A percentile compares a stretch with the other conserved stretches of the same genome.
These are phyloP conservation scores for Telopea speciosissima DNA, from an alignment of 177 flowering plant genomes.

Conservation along the genomic window DNA sequence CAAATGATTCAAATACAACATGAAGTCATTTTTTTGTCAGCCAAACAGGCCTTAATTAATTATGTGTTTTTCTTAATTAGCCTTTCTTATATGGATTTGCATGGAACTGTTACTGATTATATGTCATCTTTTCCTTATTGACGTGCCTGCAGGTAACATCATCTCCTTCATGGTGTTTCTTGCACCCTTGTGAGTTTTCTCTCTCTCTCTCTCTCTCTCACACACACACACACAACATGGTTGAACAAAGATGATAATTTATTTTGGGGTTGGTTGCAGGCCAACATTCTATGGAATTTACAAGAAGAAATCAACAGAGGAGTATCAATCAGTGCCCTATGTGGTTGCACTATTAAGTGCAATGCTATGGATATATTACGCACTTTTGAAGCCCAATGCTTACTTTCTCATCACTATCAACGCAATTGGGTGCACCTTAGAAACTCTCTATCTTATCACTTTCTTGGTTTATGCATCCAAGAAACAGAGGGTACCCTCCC, in stretches of 20 bases:
- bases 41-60: too few relatives aligned
- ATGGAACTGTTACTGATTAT: too few relatives aligned
- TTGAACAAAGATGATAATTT: too few relatives aligned
- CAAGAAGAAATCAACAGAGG: conserved; percentile 48
- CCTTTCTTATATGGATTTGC: too few relatives aligned
- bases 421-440: conserved; percentile 53
- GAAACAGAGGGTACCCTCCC: conserved; percentile 10
- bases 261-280: conserved; percentile 18
- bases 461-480: conserved; percentile 48
- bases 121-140: neutral
- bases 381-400: conserved; percentile 37
- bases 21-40: too few relatives aligned
- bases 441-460: conserved; percentile 49
- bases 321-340: conserved; percentile 57
- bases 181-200: conserved; percentile 55
- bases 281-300: conserved; percentile 46
- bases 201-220: neutral
- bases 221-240: too few relatives aligned
- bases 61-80: too few relatives aligned
- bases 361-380: conserved; percentile 73
- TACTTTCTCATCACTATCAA: conserved; percentile 56
- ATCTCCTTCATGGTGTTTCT: conserved; percentile 53
- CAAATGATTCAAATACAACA: too few relatives aligned
- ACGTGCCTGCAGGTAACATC: conserved; percentile 41
- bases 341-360: conserved; percentile 55